phyloP scores from a whole-genome alignment of 192 early-diverging fungal genomes.

The Backusella westeae region DNA sequence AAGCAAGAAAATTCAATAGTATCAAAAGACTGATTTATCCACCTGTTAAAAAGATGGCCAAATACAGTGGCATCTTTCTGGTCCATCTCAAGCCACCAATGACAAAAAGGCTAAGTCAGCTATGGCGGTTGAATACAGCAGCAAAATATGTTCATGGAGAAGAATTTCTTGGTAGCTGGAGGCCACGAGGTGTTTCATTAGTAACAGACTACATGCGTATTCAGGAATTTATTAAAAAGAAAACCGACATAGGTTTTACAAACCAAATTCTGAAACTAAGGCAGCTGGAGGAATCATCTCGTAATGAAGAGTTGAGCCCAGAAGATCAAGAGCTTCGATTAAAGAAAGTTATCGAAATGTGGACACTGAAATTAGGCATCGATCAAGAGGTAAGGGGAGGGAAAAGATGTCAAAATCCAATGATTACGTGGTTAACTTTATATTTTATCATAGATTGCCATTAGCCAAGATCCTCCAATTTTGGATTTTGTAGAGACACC shows the following conservation, averaged over 20 bases:
- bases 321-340: neutral
- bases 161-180: constrained; percentile 64
- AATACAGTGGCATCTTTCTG: constrained; percentile 60
- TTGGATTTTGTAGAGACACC: neutral
- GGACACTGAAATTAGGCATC: constrained; percentile 34
- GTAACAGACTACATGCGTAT: constrained; percentile 52
- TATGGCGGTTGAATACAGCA: constrained; percentile 73
- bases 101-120: constrained; percentile 45
- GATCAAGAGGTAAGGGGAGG: constrained; percentile 25
- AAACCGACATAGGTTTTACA: constrained; percentile 39
- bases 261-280: constrained; percentile 39
- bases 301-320: neutral
- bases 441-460: constrained; percentile 25
- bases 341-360: constrained; percentile 19
- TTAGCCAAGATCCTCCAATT: constrained; percentile 47
- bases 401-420: neutral
- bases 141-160: constrained; percentile 73
- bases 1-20: constrained; percentile 38
- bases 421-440: neutral
- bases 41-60: constrained; percentile 36
- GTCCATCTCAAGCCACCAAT: constrained; percentile 59
- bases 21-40: constrained; percentile 43
- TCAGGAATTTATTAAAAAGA: constrained; percentile 22
- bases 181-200: constrained; percentile 66
- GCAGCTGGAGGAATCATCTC: neutral